Evolutionary conservation across 2,329 filamentous ascomycete species (phyloP), one percentile per base, ranked within the genome.

Genomic region (Fusarium sulawesiense): DNA sequence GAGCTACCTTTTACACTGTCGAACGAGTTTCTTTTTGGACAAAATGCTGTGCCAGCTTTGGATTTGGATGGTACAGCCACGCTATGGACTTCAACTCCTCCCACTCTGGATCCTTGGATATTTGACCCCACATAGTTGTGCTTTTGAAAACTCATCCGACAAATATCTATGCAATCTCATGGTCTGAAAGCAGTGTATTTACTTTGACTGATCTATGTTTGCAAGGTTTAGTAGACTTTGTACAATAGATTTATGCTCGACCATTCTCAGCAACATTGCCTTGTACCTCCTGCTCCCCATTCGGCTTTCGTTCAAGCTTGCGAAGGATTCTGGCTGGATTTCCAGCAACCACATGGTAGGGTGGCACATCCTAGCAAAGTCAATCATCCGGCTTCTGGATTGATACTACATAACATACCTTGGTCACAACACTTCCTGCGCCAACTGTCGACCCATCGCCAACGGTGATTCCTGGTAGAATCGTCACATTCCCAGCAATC

Each of bases 391-490:
- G 12, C 1, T n/a, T 10, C 2, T 27, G 6, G 1, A 14, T 4
- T 16, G 4, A 10, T 4, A 14, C 1, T n/a, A 7, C 84, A 6
- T 6, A 12, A n/a, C 14, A 29, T 57, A 72, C 76, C 81, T 91
- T 96, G 4, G 92, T 96, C 25, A 97, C 93, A 6, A 97, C 92
- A 76, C 91, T 93, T 2, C 91, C 93, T 3, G 94, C 93, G 2
- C 93, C 94, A 64, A 97, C 85, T 0, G 90, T 92, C 7, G 83
- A 85, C 0, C 93, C 93, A 57, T 86, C 84, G 1, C 94, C 93
- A 69, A 97, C 91, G 2, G 87, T 94, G 25, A 97, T 89, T 0
- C 93, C 93, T 0, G 92, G 89, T 45, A 94, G 81, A 20, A 97
- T 87, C 23, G 84, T 88, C 7, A 89, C 89, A 75, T 90, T 91